Evolutionary conservation across 1,284 basidiomycete species (phyloP).

Genomic region (Apiotrichum akiyoshidainum): DNA sequence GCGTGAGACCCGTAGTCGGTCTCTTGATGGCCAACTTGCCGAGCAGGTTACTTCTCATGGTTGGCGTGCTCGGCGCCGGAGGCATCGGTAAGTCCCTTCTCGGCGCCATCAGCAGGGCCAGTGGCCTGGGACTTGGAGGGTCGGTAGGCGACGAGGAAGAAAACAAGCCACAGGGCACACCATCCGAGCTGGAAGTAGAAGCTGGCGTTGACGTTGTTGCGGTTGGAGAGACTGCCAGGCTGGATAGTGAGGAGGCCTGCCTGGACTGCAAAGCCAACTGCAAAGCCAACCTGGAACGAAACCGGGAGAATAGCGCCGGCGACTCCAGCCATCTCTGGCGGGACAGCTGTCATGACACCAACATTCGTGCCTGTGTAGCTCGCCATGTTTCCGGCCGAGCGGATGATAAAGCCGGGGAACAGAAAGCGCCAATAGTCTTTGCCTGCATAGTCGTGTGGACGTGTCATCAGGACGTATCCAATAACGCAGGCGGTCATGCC

Average conservation of each 20-base stretch:
- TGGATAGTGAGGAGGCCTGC: constrained; percentile 39
- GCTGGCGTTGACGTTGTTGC: constrained; percentile 27
- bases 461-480: constrained; percentile 17
- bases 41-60: no score
- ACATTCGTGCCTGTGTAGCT: constrained; percentile 30
- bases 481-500: constrained; percentile 22
- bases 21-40: no score
- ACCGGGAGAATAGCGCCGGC: constrained; percentile 45
- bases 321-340: constrained; percentile 39
- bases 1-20: no score
- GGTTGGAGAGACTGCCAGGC: constrained; percentile 29
- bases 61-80: no score
- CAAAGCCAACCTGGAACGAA: constrained; percentile 35
- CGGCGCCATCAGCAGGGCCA: no score
- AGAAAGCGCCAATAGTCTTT: constrained; percentile 26
- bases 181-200: constrained; percentile 40
- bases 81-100: no score
- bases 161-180: constrained; percentile 28
- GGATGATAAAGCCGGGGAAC: constrained; percentile 26
- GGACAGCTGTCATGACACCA: constrained; percentile 37
- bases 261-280: constrained; percentile 37
- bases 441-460: constrained; percentile 9
- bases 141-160: constrained; percentile 30
- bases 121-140: no score
- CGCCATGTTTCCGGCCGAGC: constrained; percentile 11